phyloP scores from a whole-genome alignment of 257 asterid genomes.

The Paraleonurus japonicus region DNA sequence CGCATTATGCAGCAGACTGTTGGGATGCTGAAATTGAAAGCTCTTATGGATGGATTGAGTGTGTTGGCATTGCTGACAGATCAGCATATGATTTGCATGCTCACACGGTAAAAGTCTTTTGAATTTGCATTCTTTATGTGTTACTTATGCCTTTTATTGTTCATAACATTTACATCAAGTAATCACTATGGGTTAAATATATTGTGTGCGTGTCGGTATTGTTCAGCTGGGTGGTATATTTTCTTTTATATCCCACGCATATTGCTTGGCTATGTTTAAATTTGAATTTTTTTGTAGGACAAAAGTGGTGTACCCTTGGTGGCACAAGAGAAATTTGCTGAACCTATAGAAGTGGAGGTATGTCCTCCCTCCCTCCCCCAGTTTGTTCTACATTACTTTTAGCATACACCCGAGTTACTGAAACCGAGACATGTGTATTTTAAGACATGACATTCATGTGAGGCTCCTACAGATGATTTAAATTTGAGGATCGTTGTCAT shows the following conservation, averaged over 20 bases:
- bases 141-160: background rate
- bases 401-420: constrained; percentile 8
- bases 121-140: background rate
- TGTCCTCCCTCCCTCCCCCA: constrained; percentile 1
- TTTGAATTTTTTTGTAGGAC: constrained; percentile 45
- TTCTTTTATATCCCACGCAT: background rate
- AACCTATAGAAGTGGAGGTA: constrained; percentile 92
- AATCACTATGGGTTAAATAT: background rate
- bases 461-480: background rate
- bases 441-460: background rate
- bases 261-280: background rate
- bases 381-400: background rate
- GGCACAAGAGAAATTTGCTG: constrained; percentile 67
- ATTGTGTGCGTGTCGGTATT: background rate
- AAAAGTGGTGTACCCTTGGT: constrained; percentile 68
- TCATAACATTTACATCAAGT: background rate
- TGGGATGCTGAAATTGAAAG: constrained; percentile 93
- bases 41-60: constrained; percentile 87
- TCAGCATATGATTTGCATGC: constrained; percentile 84
- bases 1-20: constrained; percentile 90
- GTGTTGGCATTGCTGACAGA: constrained; percentile 85
- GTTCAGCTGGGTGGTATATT: background rate
- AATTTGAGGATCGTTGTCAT: background rate
- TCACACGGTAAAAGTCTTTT: constrained; percentile 51
- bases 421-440: background rate